Percentiles rank a stretch among this genome's conserved stretches.
These are phyloP conservation scores for Hypomyces rosellus DNA, from an alignment of 2,329 filamentous ascomycete species.

Conservation along the genomic window DNA sequence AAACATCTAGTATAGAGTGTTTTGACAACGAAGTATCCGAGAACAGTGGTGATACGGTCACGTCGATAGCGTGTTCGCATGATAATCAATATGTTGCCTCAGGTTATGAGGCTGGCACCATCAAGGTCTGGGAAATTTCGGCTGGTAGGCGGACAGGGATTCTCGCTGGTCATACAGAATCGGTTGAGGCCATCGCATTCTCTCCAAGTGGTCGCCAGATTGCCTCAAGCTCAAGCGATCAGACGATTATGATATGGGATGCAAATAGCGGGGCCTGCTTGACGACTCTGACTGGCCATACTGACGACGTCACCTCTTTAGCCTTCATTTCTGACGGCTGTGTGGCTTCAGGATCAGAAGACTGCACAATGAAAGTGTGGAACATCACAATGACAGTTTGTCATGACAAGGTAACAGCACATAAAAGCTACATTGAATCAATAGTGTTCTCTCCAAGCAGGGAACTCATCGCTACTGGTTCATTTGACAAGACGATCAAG, in stretches of 20 bases:
- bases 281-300: background rate
- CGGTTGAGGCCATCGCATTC: background rate
- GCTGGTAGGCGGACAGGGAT: background rate
- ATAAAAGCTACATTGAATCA: no score
- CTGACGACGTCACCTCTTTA: no score
- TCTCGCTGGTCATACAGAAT: background rate
- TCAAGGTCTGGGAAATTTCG: background rate
- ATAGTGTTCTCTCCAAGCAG: no score
- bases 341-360: no score
- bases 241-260: background rate
- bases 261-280: background rate
- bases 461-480: no score
- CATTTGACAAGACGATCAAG: no score
- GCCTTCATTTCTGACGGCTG: no score
- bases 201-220: background rate
- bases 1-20: background rate
- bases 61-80: background rate
- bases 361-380: no score
- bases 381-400: no score
- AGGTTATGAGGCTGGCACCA: background rate
- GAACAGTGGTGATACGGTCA: no score
- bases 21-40: background rate
- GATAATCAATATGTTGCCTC: background rate
- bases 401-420: no score
- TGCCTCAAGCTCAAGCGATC: background rate